These are phyloP conservation scores for Escovopsis weberi DNA, from an alignment of 2,329 filamentous ascomycete species.

Conservation along the genomic window DNA sequence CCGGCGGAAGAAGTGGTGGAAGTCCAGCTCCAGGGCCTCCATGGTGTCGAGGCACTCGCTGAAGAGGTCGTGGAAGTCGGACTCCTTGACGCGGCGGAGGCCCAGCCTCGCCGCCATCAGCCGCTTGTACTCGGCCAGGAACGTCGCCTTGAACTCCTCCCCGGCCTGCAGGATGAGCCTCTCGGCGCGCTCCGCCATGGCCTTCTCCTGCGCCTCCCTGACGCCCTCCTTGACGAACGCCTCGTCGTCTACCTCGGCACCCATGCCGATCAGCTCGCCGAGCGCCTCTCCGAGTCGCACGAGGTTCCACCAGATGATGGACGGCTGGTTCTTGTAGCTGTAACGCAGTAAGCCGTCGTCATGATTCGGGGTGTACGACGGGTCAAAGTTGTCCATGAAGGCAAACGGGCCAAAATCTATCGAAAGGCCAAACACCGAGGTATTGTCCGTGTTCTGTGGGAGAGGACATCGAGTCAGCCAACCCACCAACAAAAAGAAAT, in stretches of 20 bases:
- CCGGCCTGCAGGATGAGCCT: conserved; percentile 65
- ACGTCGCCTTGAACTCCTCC: conserved; percentile 79
- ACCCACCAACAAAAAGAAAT: no score
- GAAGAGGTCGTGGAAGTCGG: conserved; percentile 69
- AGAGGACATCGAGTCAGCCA: no score
- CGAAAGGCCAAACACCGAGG: conserved; percentile 73
- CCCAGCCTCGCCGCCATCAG: conserved; percentile 73
- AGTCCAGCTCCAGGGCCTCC: conserved; percentile 74
- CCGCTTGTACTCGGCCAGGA: conserved; percentile 76
- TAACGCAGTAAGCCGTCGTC: conserved; percentile 83
- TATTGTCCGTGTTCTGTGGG: conserved; percentile 78
- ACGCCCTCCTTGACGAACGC: conserved; percentile 62
- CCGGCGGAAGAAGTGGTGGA: conserved; percentile 83
- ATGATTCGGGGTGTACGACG: conserved; percentile 88
- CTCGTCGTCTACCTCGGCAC: conserved; percentile 53
- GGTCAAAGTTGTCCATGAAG: conserved; percentile 95
- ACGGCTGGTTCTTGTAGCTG: conserved; percentile 85
- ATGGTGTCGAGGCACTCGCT: conserved; percentile 71
- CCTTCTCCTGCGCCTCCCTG: conserved; percentile 41
- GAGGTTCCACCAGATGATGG: conserved; percentile 97
- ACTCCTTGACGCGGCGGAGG: conserved; percentile 50
- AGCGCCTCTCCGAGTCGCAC: conserved; percentile 80
- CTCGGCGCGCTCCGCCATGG: conserved; percentile 68
- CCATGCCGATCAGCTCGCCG: conserved; percentile 76
- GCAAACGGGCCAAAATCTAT: conserved; percentile 96